phyloP scores from a whole-genome alignment of 257 asterid genomes.

The Fraxinus americana region DNA sequence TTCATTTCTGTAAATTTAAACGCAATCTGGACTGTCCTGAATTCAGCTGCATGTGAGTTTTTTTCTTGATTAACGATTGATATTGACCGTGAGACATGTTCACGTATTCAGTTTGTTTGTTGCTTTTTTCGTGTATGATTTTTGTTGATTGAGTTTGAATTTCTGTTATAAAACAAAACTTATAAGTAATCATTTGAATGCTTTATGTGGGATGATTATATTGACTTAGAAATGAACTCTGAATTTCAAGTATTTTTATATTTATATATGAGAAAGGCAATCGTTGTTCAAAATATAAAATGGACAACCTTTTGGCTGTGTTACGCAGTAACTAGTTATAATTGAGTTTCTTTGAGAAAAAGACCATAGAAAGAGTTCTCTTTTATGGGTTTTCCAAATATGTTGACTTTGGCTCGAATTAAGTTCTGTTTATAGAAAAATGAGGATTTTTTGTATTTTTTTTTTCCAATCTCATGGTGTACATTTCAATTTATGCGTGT shows the following conservation, averaged over 20 bases:
- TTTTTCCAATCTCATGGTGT: not conserved
- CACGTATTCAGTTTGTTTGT: not conserved
- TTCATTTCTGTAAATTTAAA: not conserved
- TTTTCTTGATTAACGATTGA: conserved; percentile 20
- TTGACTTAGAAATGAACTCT: conserved; percentile 2
- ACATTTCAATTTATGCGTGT: conserved; percentile 1
- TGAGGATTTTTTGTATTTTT: not conserved
- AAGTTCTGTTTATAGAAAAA: not conserved
- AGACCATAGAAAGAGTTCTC: not conserved
- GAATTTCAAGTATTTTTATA: not conserved
- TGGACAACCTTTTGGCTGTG: not conserved
- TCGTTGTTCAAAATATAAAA: not conserved
- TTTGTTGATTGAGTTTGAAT: conserved; percentile 14
- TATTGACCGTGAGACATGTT: conserved; percentile 16
- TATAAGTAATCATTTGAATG: conserved; percentile 11
- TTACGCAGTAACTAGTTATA: not conserved
- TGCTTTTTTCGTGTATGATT: not conserved
- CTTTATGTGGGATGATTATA: conserved; percentile 4
- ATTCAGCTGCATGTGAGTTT: conserved; percentile 32
- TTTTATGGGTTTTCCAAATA: not conserved
- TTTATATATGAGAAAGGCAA: not conserved
- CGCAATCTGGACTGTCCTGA: conserved; percentile 20
- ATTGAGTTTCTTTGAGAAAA: not conserved
- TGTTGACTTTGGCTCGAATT: not conserved
- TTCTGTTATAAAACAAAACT: not conserved